phyloP scores from a whole-genome alignment of 805 yeast genomes.

The Candida orba region DNA sequence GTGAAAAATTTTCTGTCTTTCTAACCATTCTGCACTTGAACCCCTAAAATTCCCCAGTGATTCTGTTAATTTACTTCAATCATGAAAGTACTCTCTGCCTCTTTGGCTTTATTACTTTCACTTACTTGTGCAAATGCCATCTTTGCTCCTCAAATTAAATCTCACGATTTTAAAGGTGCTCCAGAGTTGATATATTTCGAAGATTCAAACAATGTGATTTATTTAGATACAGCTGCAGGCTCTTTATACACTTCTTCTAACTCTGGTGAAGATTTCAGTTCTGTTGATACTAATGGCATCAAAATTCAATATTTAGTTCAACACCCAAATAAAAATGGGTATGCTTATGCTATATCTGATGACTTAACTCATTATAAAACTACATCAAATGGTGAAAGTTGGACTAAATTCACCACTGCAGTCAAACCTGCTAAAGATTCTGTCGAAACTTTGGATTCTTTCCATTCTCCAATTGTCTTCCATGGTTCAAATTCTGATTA shows the following conservation, averaged over 20 bases:
- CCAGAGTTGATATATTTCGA: slow-evolving; percentile 28
- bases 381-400: slow-evolving; percentile 33
- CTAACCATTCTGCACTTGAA: too few relatives aligned
- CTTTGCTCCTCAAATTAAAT: slow-evolving; percentile 22
- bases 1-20: background rate
- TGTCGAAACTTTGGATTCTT: slow-evolving; percentile 18
- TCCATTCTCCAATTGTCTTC: slow-evolving; percentile 26
- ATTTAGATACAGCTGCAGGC: slow-evolving; percentile 21
- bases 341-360: slow-evolving; percentile 33
- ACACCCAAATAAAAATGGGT: slow-evolving; percentile 32
- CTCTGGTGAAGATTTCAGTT: slow-evolving; percentile 37
- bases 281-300: slow-evolving; percentile 33
- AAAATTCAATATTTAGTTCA: slow-evolving; percentile 23
- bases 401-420: slow-evolving; percentile 31
- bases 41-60: background rate
- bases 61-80: background rate
- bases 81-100: slow-evolving; percentile 6
- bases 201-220: slow-evolving; percentile 20
- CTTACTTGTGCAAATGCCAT: slow-evolving; percentile 12
- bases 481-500: slow-evolving; percentile 32
- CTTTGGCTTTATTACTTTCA: slow-evolving; percentile 8
- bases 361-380: slow-evolving; percentile 32
- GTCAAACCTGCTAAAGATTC: slow-evolving; percentile 22
- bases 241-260: slow-evolving; percentile 38
- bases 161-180: slow-evolving; percentile 15